Conservation (phyloP, 129 eudicot species). For the Centrapalus pauciflorus region DNA sequence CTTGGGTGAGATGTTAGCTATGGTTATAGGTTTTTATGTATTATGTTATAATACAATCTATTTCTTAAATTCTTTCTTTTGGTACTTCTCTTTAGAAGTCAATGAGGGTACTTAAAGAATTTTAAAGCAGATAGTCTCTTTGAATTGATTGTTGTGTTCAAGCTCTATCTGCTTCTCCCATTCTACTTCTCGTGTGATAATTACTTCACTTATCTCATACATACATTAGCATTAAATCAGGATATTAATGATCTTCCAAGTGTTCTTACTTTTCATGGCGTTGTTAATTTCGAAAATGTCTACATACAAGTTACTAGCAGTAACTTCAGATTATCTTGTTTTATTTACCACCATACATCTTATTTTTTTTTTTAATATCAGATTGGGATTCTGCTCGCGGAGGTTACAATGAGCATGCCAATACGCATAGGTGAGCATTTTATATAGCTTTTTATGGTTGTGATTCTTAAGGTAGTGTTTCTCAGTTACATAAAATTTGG, state of each 20-base stretch:
- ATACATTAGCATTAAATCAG: background rate
- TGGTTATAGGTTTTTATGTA: background rate
- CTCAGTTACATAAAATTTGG: too few relatives aligned
- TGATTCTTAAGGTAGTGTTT: too few relatives aligned
- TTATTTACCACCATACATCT: background rate
- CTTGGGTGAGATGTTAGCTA: background rate
- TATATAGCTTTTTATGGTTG: slow-evolving; percentile 5
- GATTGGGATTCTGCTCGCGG: slow-evolving; percentile 91
- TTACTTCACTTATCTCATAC: background rate
- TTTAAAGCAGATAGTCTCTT: background rate
- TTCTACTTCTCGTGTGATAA: background rate
- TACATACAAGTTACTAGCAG: background rate
- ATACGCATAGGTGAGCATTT: slow-evolving; percentile 54
- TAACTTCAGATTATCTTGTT: background rate
- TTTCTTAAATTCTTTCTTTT: background rate
- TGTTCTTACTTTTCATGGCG: background rate
- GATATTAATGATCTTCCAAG: background rate
- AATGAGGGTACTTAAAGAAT: background rate
- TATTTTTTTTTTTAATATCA: too few relatives aligned
- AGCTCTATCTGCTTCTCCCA: background rate
- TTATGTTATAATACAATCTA: background rate
- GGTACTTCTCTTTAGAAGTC: background rate
- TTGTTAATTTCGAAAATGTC: background rate
- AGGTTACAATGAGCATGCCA: slow-evolving; percentile 57
- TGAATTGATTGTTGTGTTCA: background rate